phyloP scores from a whole-genome alignment of 1,139 yeast species.

The Suhomyces kunorum region DNA sequence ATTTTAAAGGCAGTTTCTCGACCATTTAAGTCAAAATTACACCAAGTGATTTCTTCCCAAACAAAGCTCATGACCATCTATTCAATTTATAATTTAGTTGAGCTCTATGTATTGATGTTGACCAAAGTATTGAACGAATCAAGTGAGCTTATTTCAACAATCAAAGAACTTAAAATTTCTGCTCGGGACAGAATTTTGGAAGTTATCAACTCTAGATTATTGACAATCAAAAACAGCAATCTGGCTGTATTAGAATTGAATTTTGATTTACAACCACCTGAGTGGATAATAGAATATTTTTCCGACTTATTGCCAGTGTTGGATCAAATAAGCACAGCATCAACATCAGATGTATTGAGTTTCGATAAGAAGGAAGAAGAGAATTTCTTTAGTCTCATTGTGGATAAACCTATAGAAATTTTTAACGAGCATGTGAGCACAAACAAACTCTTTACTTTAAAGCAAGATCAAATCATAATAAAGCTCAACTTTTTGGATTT shows the following conservation, averaged over 20 bases:
- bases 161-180: slow-evolving; percentile 28
- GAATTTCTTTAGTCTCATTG: slow-evolving; percentile 37
- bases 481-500: slow-evolving; percentile 62
- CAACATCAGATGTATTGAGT: slow-evolving; percentile 34
- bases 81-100: slow-evolving; percentile 62
- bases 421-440: slow-evolving; percentile 37
- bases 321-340: slow-evolving; percentile 36
- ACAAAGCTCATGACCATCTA: slow-evolving; percentile 55
- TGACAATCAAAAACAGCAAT: slow-evolving; percentile 41
- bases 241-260: slow-evolving; percentile 45
- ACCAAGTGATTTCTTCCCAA: slow-evolving; percentile 69
- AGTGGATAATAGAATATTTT: slow-evolving; percentile 66
- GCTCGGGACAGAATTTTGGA: slow-evolving; percentile 45
- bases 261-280: slow-evolving; percentile 65
- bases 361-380: slow-evolving; percentile 35
- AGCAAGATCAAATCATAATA: slow-evolving; percentile 44
- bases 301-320: slow-evolving; percentile 52
- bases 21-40: slow-evolving; percentile 53
- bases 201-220: slow-evolving; percentile 43
- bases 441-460: slow-evolving; percentile 27
- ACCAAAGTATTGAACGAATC: slow-evolving; percentile 41
- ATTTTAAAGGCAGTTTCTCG: slow-evolving; percentile 52
- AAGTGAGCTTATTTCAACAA: slow-evolving; percentile 24
- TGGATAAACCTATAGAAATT: slow-evolving; percentile 52
- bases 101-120: slow-evolving; percentile 71